phyloP scores from a whole-genome alignment of 2,329 filamentous ascomycete species.

The Podosphaera leucotricha region DNA sequence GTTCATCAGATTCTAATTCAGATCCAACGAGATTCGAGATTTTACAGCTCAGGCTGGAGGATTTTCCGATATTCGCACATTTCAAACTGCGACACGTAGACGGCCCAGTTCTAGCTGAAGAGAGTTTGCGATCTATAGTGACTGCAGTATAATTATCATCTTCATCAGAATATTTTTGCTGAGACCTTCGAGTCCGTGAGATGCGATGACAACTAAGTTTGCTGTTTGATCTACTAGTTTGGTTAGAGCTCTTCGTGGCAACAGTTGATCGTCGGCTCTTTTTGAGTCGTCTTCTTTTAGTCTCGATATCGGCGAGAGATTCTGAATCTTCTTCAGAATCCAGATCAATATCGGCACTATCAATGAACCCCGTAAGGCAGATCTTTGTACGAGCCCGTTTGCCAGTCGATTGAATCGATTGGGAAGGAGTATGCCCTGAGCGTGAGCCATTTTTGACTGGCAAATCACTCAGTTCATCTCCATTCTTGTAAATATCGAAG shows the following conservation, averaged over 20 bases:
- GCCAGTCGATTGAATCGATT: conserved; percentile 2
- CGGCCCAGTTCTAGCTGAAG: neutral
- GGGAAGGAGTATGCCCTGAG: conserved; percentile 4
- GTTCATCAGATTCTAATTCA: neutral
- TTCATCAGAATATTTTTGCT: conserved; percentile 7
- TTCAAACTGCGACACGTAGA: neutral
- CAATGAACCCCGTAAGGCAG: conserved; percentile 6
- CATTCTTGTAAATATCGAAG: conserved; percentile 18
- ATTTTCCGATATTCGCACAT: neutral
- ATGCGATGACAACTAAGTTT: neutral
- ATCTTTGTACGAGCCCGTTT: conserved; percentile 9
- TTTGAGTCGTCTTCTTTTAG: conserved; percentile 10
- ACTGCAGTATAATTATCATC: conserved; percentile 2
- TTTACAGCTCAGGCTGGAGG: neutral
- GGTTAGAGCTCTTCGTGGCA: conserved; percentile 4
- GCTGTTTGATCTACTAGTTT: neutral
- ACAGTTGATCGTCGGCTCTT: conserved; percentile 6
- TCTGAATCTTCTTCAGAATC: conserved; percentile 8
- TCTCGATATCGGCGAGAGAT: conserved; percentile 2
- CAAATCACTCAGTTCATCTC: conserved; percentile 5
- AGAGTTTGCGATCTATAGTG: neutral
- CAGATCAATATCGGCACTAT: conserved; percentile 4
- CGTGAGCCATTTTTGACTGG: conserved; percentile 3
- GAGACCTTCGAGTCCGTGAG: neutral
- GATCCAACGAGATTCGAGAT: neutral